Evolutionary conservation across 2,329 filamentous ascomycete genomes (phyloP), one percentile per base, ranked within the genome.

Genomic region (Cordyceps javanica): DNA sequence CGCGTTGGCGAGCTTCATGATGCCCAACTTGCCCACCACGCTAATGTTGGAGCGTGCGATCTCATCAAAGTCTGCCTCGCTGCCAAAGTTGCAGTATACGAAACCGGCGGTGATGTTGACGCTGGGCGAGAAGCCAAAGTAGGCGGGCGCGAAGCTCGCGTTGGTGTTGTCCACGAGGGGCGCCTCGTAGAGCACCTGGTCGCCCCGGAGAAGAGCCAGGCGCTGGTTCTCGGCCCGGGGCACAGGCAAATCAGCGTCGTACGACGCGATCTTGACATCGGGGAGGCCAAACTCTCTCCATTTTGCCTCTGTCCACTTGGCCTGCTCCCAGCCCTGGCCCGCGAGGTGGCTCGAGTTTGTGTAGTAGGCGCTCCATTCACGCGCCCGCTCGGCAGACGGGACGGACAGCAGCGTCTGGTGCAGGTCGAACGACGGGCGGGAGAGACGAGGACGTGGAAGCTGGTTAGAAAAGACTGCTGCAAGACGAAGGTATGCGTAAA

Each of bases 1-100:
- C 70, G 51, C 51, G 5, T 77, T 82, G 2, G 89, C 88, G 64
- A 87, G 82, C 50, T 80, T 87, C 7, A 77, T 79, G 38, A 85
- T 67, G 0, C 75, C 74, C 49, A 55, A 45, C 16, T 36, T 55
- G 16, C 51, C 51, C 13, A 2, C 39, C 19, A 55, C 51, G 19
- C 51, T 55, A 6, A 55, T 45, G 13, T 34, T 36, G 5, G 36
- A 3, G 21, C 51, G 51, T 5, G 51, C 39, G 36, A 55, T 55
- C 23, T 55, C 51, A 19, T 55, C 51, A 36, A 55, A 55, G 26
- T 55, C 51, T 16, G 26, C 51, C 10, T 45, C 11, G 39, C 51
- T 55, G 19, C 51, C 51, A 10, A 55, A 55, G 8, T 55, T 55
- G 21, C 51, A 55, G 28, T 55, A 55, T 4, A 55, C 41, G 5